Evolutionary conservation across 345 rosid species (phyloP).

Genomic region (Combretum micranthum): DNA sequence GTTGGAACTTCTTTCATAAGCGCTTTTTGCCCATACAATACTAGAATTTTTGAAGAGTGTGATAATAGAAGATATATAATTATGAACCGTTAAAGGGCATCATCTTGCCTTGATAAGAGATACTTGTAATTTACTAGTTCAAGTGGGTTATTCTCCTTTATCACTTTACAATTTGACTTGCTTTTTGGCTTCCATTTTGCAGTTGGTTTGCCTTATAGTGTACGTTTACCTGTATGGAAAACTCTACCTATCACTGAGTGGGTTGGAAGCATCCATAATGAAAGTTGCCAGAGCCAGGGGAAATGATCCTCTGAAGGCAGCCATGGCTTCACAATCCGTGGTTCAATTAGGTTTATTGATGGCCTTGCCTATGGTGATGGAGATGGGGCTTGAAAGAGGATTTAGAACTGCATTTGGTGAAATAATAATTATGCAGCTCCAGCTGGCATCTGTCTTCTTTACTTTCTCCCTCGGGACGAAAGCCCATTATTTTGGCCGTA

Average conservation of each 20-base stretch:
- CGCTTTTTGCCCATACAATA: too few relatives aligned
- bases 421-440: constrained; percentile 91
- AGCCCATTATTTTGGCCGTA: constrained; percentile 86
- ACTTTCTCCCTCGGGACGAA: constrained; percentile 96
- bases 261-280: constrained; percentile 73
- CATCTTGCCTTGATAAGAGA: too few relatives aligned
- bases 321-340: constrained; percentile 88
- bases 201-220: constrained; percentile 70
- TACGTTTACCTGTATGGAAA: constrained; percentile 81
- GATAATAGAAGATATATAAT: too few relatives aligned
- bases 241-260: constrained; percentile 82
- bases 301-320: constrained; percentile 66
- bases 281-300: constrained; percentile 61
- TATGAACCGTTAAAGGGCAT: too few relatives aligned
- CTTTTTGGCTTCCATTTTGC: constrained; percentile 15
- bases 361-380: constrained; percentile 95
- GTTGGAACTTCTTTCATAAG: too few relatives aligned
- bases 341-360: constrained; percentile 85
- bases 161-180: neutral
- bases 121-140: too few relatives aligned
- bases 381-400: constrained; percentile 95
- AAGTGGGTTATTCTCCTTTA: neutral
- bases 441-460: constrained; percentile 85
- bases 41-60: too few relatives aligned
- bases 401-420: constrained; percentile 82